Evolutionary conservation across 2,329 filamentous ascomycete genomes (phyloP), one percentile per base, ranked within the genome.

Genomic region (Cladosporium sp.): DNA sequence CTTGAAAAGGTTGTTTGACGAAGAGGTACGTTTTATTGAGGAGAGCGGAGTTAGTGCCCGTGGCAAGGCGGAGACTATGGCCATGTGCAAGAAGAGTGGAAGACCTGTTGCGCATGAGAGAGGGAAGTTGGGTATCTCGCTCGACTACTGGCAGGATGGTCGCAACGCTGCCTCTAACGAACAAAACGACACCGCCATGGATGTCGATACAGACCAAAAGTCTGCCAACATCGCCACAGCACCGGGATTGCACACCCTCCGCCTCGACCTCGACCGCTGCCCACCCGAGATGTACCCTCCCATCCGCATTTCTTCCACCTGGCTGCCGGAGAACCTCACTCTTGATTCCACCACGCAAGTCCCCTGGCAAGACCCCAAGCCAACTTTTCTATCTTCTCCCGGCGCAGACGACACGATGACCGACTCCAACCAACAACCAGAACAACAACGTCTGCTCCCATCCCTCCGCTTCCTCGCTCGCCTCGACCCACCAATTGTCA

Each of bases 401-500:
- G 43, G 49, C 18, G 59, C 71, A 36, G 67, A 80, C 51, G 71
- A 75, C 8, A 15, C 3, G 25, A 38, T 25, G 19, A 15, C 32
- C 15, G 43, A 30, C 20, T 32, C 38, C 7, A 19, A 40, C 12
- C 71, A 75, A 1, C 45, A 55, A 11, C 57, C 63, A 36, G 70
- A 82, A 29, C 71, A 75, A 1, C 43, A 55, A 11, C 57, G 62
- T 33, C 81, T 81, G 54, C 73, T 86, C 4, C 85, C 85, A 3
- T 81, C 88, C 46, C 82, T 88, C 52, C 80, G 84, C 56, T 93
- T 93, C 65, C 79, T 84, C 38, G 86, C 85, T 2, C 80, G 78
- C 9, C 83, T 93, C 46, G 80, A 88, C 50, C 88, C 88, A 1
- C 85, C 88, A 0, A 69, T 94, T 8, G 76, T 85, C 11, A 74